These are phyloP conservation scores for Cenchrus americanus DNA, from an alignment of 176 grass and related monocot species.

Conservation along the genomic window DNA sequence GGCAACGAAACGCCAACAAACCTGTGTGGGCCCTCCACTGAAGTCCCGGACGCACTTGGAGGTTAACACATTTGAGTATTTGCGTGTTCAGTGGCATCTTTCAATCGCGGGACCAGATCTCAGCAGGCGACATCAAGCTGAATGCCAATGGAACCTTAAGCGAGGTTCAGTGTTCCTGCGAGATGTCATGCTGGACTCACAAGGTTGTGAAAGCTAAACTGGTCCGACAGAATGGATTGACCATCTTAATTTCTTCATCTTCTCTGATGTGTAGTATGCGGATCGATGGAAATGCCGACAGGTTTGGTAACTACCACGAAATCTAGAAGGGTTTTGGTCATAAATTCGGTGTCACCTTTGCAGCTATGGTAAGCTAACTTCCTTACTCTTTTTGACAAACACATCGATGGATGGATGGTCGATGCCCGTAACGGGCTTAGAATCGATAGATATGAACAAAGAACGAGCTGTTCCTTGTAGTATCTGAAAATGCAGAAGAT, in stretches of 20 bases:
- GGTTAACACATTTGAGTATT: slow-evolving; percentile 24
- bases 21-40: slow-evolving; percentile 36
- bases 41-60: slow-evolving; percentile 27
- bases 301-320: not conserved
- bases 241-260: not conserved
- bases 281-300: slow-evolving; percentile 8
- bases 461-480: no score
- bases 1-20: slow-evolving; percentile 8
- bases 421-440: not conserved
- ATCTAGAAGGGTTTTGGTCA: not conserved
- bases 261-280: not conserved
- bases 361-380: slow-evolving; percentile 4
- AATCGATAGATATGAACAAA: not conserved
- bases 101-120: slow-evolving; percentile 9
- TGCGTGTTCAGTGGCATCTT: slow-evolving; percentile 25
- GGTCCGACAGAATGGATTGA: slow-evolving; percentile 25
- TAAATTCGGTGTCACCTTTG: not conserved
- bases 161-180: slow-evolving; percentile 37
- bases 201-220: not conserved
- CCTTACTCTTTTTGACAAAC: not conserved
- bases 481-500: not conserved
- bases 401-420: not conserved
- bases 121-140: slow-evolving; percentile 5
- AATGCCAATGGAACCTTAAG: slow-evolving; percentile 36
- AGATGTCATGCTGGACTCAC: slow-evolving; percentile 16